Base-by-base conservation (phyloP, 139 green algal species). In the Tetraselmis striata region DNA sequence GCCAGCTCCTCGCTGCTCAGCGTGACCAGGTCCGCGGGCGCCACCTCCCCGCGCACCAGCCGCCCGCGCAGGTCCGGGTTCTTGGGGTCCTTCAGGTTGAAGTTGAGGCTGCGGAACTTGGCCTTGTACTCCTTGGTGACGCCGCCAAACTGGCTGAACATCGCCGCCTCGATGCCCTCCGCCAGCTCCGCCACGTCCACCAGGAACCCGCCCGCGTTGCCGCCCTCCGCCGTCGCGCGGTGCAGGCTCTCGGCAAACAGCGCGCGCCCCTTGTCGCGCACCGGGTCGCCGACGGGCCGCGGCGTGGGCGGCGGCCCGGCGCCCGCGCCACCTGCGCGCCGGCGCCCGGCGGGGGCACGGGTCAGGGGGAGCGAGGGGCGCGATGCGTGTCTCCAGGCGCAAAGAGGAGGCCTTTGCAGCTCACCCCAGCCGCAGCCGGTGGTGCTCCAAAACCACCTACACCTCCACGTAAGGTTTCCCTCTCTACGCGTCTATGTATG, bases 31-130 rank as follows among this genome's bases (percentile, higher is more conserved):
- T 85, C 32, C 29, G 91, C 83, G 0, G 92, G 81, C 2, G 29
- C 45, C 29, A 94, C 80, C 1, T 86, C 45, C 1, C 88, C 87
- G 23, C 59, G 58, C 28, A 94, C 59, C 82, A 95, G 89, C 28
- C 85, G 81, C 24, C 67, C 83, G 30, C 93, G 84, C 78, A 96
- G 75, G 77, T 96, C 92, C 25, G 92, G 93, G 87, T 98, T 98
- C 5, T 94, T 94, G 18, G 83, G 77, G 86, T 98, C 96, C 88
- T 98, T 98, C 2, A 99, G 84, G 89, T 99, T 99, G 91, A 98
- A 98, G 29, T 87, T 84, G 58, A 99, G 86, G 23, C 88, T 92
- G 27, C 97, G 90, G 82, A 95, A 93, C 86, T 98, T 97, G 74
- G 93, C 89, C 84, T 98, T 99, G 92, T 98, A 98, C 28, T 92